These are phyloP conservation scores for Neobulgaria alba DNA, from an alignment of 2,329 filamentous ascomycete species.

Conservation along the genomic window DNA sequence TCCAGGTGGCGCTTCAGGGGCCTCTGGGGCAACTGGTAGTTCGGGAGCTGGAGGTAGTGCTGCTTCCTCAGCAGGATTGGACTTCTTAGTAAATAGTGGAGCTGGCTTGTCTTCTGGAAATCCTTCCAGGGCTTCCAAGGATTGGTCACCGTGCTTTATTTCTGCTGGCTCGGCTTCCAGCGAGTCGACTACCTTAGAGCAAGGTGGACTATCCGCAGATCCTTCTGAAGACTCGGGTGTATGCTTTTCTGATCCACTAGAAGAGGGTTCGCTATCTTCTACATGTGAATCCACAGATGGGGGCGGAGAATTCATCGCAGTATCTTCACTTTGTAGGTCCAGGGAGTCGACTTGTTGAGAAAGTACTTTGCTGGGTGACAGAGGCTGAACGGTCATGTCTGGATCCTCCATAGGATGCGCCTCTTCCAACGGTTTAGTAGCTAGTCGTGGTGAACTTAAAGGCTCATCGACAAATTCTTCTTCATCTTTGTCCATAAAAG, in stretches of 20 bases:
- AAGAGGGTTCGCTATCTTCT: constrained; percentile 11
- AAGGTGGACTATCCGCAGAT: constrained; percentile 11
- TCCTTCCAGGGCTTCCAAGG: constrained; percentile 28
- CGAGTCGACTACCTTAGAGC: not conserved
- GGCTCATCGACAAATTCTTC: constrained; percentile 75
- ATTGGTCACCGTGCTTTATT: not conserved
- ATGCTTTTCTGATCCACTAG: constrained; percentile 12
- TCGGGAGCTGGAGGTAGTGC: constrained; percentile 18
- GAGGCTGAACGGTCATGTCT: constrained; percentile 46
- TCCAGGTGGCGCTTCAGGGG: constrained; percentile 2
- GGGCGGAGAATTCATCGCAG: constrained; percentile 20
- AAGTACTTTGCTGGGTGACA: constrained; percentile 43
- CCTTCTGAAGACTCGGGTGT: constrained; percentile 21
- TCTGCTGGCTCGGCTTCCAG: constrained; percentile 8
- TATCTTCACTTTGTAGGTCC: constrained; percentile 22
- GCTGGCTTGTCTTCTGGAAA: constrained; percentile 60
- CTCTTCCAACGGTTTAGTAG: constrained; percentile 39
- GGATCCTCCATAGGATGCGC: constrained; percentile 44
- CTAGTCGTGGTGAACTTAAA: constrained; percentile 57
- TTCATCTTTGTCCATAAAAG: constrained; percentile 51
- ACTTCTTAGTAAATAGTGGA: constrained; percentile 49
- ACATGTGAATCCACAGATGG: constrained; percentile 14
- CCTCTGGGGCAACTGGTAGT: not conserved
- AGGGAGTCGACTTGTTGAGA: constrained; percentile 24
- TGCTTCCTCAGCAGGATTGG: constrained; percentile 13